Evolutionary conservation across 2,329 filamentous ascomycete species (phyloP), one percentile per base, ranked within the genome.

Genomic region (Zymoseptoria tritici): DNA sequence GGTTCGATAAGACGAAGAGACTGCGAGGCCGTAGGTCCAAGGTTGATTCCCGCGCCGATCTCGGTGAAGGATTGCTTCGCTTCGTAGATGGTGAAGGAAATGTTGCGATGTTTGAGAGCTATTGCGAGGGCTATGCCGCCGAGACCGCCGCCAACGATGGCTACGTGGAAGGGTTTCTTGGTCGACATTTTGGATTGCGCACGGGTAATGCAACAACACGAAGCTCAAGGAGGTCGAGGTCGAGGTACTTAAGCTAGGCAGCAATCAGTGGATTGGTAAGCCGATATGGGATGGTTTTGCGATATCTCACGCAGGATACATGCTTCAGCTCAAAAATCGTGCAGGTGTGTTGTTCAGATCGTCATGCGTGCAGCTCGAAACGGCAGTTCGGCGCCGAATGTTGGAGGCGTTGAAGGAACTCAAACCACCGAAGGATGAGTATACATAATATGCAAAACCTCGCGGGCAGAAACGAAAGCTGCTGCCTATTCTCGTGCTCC

Each of bases 1-100:
- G 80, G 78, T 42, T 80, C 78, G 60, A 85, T 73, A 91, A 97
- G 82, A 86, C 97, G 71, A 91, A 99, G 84, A 90, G 92, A 75
- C 85, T 97, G 73, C 96, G 97, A 88, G 88, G 89, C 76, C 86
- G 87, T 77, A n/a, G 83, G 81, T 1, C 81, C 81, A 31, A 86
- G 77, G 9, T 79, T 79, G 7, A 85, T 76, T 11, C 83, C 84
- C 1, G 82, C 81, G 1, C 83, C 83, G 21, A 85, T 80, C 66
- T 85, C 83, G 21, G 76, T 77, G 64, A 86, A 86, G 9, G 73
- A 73, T 0, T 73, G 52, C 0, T 81, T 80, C 0, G 81, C 60
- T 61, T 72, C 70, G 64, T 71, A 72, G 49, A 72, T 60, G 3
- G 60, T 68, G 60, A 68, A 68, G 26, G 68, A 62, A n/a, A 73